Percentiles rank a stretch among this genome's conserved stretches.
phyloP scores from a whole-genome alignment of 257 asterid genomes.

The Catharanthus roseus region DNA sequence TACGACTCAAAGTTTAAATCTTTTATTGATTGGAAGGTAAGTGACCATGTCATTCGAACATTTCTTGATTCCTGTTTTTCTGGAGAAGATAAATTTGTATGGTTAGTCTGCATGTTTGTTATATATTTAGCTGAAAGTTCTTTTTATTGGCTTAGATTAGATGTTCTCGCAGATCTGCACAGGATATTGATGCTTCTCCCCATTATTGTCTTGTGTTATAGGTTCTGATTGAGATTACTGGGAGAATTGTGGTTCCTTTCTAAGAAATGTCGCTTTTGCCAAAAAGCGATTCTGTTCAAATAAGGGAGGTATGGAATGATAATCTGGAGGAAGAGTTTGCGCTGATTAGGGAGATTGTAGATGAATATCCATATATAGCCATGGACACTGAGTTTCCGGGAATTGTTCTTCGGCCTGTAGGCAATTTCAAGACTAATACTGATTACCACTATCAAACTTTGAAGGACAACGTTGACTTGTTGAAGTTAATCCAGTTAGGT shows the following conservation, averaged over 20 bases:
- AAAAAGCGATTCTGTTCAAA: conserved; percentile 54
- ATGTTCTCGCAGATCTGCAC: too few species aligned
- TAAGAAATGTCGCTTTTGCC: conserved; percentile 58
- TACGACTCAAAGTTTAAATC: too few species aligned
- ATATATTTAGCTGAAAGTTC: too few species aligned
- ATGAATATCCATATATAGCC: conserved; percentile 59
- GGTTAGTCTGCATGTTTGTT: too few species aligned
- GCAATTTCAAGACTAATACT: conserved; percentile 46
- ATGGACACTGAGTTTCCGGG: conserved; percentile 88
- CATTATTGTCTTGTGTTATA: not conserved
- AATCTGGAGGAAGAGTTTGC: conserved; percentile 64
- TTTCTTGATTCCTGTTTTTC: too few species aligned
- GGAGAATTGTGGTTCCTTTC: conserved; percentile 10
- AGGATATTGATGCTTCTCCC: too few species aligned
- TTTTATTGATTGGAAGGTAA: too few species aligned
- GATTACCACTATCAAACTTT: conserved; percentile 59
- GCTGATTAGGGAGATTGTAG: conserved; percentile 55
- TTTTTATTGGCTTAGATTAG: too few species aligned
- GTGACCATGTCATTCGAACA: too few species aligned
- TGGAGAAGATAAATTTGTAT: too few species aligned
- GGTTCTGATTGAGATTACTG: not conserved
- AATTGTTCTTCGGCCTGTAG: conserved; percentile 52
- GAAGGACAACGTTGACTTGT: conserved; percentile 61
- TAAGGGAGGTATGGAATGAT: conserved; percentile 73
- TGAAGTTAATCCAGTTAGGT: conserved; percentile 72